Evolutionary conservation across 2,329 filamentous ascomycete genomes (phyloP), one percentile per base, ranked within the genome.

Genomic region (Claviceps sorghi): DNA sequence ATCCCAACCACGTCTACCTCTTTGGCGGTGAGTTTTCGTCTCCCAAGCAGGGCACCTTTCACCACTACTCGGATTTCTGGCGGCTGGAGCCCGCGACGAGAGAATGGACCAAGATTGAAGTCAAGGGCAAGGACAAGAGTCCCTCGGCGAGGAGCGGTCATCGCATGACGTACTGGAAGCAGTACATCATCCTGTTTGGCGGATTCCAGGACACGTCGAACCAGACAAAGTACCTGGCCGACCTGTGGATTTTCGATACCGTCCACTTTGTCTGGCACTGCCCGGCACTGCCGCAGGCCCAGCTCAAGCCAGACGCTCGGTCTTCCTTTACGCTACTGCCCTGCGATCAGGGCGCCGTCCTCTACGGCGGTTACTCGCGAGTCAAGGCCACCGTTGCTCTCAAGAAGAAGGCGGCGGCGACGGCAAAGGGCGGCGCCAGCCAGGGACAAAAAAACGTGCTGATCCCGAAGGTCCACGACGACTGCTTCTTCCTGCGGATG

Each of bases 51-150:
- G 93, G 93, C 4, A 97, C 91, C 0, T 98, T 98, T 63, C 96
- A 98, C 67, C 93, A 98, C 69, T 98, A 98, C 72, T 95, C 95
- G 62, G 93, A 97, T 70, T 97, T 98, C 66, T 98, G 93, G 91
- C 78, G 85, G 49, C 77, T 97, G 44, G 90, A 97, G 63, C 86
- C 91, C 0, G 78, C 77, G 9, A 83, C 80, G 8, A 78, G 89
- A 60, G 93, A 98, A 71, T 98, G 93, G 93, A 86, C 82, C 53
- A 85, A 90, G 55, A 75, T 98, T 36, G 93, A 98, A 66, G 77
- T 76, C 60, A 80, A 79, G 71, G 86, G 86, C 54, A 80, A 80
- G 71, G 86, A 87, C 52, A 87, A 86, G 66, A 77, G 78, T 38
- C 91, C 91, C 41, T 84, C 88, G 2, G 89, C 91, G 2, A 77